Conservation (phyloP, 352 stramenopile genomes). For the Globisporangium emineosum region DNA sequence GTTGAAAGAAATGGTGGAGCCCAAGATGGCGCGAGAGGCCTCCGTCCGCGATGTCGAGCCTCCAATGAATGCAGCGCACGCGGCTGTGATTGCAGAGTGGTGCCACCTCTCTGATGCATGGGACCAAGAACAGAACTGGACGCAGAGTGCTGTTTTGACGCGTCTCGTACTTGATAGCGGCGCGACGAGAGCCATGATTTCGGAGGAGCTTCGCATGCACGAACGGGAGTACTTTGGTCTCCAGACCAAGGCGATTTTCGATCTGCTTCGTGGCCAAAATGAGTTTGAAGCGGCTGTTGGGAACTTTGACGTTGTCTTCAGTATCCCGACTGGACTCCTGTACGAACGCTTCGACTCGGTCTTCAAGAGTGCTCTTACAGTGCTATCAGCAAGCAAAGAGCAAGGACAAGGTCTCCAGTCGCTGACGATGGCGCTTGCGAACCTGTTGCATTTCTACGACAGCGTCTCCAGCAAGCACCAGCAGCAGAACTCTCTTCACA, state of each 20-base stretch:
- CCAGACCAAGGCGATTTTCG: constrained; percentile 48
- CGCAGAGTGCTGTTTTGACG: constrained; percentile 40
- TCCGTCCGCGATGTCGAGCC: background rate
- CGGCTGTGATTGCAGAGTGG: constrained; percentile 30
- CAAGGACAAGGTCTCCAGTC: constrained; percentile 11
- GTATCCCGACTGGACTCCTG: constrained; percentile 25
- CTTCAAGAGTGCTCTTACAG: constrained; percentile 3
- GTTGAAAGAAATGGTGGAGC: constrained; percentile 27
- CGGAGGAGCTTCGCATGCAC: constrained; percentile 1
- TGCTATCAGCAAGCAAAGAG: background rate
- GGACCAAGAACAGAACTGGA: constrained; percentile 32
- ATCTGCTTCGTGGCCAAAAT: constrained; percentile 17
- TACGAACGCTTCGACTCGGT: constrained; percentile 25
- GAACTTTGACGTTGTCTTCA: constrained; percentile 21
- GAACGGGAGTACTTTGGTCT: constrained; percentile 41
- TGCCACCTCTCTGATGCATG: constrained; percentile 18
- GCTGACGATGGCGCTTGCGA: constrained; percentile 39
- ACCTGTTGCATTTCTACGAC: constrained; percentile 30
- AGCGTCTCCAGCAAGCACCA: background rate
- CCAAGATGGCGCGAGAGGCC: background rate
- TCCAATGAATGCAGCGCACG: background rate
- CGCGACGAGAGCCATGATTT: constrained; percentile 20
- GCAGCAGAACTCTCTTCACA: constrained; percentile 5
- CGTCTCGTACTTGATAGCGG: constrained; percentile 12
- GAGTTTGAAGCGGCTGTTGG: background rate